Evolutionary conservation across 805 yeast species (phyloP).

Genomic region (Yarrowia sp.): DNA sequence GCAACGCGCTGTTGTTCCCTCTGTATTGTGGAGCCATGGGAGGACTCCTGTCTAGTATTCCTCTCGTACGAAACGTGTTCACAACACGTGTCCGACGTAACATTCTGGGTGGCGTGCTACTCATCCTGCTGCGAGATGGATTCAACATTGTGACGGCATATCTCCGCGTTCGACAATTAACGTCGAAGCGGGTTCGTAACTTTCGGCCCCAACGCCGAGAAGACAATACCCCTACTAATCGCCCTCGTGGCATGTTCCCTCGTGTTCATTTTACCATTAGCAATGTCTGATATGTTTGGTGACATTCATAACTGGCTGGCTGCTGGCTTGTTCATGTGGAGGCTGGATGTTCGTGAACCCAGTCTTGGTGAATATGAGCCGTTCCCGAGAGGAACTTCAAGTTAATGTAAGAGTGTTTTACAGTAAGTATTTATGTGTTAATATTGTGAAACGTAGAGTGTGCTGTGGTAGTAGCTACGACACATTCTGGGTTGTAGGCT

Average conservation of each 20-base stretch:
- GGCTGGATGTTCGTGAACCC: not conserved
- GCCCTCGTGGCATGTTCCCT: conserved; percentile 18
- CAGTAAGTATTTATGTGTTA: not conserved
- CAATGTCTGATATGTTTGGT: conserved; percentile 20
- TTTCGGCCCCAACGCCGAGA: conserved; percentile 23
- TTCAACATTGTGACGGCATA: conserved; percentile 33
- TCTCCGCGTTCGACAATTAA: conserved; percentile 21
- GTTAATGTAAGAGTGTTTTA: not conserved
- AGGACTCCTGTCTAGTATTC: conserved; percentile 5
- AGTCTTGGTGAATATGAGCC: conserved; percentile 10
- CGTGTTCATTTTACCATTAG: conserved; percentile 21
- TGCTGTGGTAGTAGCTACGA: too few species aligned
- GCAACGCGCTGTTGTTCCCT: conserved; percentile 19
- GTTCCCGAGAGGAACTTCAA: not conserved
- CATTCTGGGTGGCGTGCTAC: conserved; percentile 31
- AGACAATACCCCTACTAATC: conserved; percentile 17
- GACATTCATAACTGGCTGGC: conserved; percentile 7
- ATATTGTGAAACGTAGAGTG: too few species aligned
- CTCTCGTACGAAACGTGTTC: conserved; percentile 5
- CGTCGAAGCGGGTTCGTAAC: conserved; percentile 23
- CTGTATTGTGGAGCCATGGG: conserved; percentile 14
- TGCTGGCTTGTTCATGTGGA: conserved; percentile 3
- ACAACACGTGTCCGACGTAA: conserved; percentile 26
- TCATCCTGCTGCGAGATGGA: conserved; percentile 31
- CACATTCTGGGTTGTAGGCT: too few species aligned